Evolutionary conservation across 2,329 filamentous ascomycete species (phyloP).

Genomic region (Sphaceloma murrayae): DNA sequence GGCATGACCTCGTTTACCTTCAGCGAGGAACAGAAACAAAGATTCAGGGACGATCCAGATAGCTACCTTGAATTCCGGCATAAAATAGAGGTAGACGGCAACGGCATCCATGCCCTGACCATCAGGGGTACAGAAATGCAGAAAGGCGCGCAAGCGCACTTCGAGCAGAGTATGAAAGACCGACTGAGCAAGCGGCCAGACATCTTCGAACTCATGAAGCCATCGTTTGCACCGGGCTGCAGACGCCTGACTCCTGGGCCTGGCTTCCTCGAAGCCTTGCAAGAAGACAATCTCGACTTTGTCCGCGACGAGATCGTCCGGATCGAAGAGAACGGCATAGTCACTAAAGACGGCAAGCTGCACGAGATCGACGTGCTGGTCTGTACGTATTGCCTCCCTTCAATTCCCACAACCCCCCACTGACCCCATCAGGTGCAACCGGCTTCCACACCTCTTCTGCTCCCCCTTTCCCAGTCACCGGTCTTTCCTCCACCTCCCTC

Average conservation of each 20-base stretch:
- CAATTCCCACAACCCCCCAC: neutral
- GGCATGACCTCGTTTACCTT: conserved; percentile 28
- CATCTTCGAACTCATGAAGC: conserved; percentile 34
- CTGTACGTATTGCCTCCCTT: conserved; percentile 20
- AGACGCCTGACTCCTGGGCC: conserved; percentile 42
- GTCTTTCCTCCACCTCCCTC: conserved; percentile 26
- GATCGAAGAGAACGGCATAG: conserved; percentile 32
- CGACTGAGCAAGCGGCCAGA: conserved; percentile 31
- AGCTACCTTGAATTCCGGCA: conserved; percentile 35
- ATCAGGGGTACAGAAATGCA: conserved; percentile 32
- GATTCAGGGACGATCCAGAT: conserved; percentile 34
- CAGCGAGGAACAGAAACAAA: conserved; percentile 20
- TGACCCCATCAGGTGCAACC: conserved; percentile 29
- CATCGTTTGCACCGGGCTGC: conserved; percentile 39
- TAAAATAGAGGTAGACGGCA: conserved; percentile 31
- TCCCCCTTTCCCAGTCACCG: conserved; percentile 33
- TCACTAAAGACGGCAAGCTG: conserved; percentile 33
- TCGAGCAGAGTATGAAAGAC: conserved; percentile 35
- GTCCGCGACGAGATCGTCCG: conserved; percentile 33
- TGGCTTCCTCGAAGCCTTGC: conserved; percentile 44
- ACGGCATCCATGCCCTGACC: conserved; percentile 22
- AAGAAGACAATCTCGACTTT: conserved; percentile 37
- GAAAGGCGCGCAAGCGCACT: conserved; percentile 29
- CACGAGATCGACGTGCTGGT: conserved; percentile 36
- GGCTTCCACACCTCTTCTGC: conserved; percentile 34